phyloP scores from a whole-genome alignment of 495 filamentous ascomycete species.

The Pyrenopolyporus hunteri region DNA sequence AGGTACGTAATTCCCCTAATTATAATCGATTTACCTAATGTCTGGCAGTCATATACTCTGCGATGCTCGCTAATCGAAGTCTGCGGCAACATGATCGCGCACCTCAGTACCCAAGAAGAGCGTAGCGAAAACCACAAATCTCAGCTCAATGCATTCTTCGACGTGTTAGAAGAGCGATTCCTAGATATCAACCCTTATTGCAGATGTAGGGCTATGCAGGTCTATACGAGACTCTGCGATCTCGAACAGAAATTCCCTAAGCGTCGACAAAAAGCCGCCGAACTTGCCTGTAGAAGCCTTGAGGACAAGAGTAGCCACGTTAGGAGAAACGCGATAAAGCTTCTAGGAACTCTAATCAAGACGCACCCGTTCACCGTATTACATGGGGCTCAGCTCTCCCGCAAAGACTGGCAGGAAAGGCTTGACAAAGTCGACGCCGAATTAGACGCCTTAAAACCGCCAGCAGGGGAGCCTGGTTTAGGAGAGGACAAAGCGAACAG shows the following conservation, averaged over 20 bases:
- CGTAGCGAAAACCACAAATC: conserved; percentile 87
- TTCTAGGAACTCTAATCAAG: conserved; percentile 83
- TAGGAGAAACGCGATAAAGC: conserved; percentile 90
- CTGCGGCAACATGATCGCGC: conserved; percentile 93
- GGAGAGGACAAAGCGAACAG: conserved; percentile 62
- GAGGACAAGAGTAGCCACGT: conserved; percentile 99
- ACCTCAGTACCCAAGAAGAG: conserved; percentile 91
- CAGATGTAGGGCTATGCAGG: conserved; percentile 88
- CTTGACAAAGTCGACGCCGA: conserved; percentile 82
- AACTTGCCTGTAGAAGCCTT: conserved; percentile 83
- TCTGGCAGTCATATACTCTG: conserved; percentile 80
- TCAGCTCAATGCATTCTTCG: conserved; percentile 95
- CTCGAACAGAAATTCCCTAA: conserved; percentile 95
- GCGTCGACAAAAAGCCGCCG: conserved; percentile 81
- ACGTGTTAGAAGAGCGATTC: conserved; percentile 94
- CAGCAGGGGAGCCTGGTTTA: conserved; percentile 77
- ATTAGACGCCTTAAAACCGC: conserved; percentile 79
- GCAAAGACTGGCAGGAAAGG: conserved; percentile 81
- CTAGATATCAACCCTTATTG: conserved; percentile 97
- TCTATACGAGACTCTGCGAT: conserved; percentile 89
- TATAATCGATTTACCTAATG: conserved; percentile 22
- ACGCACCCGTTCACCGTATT: conserved; percentile 93
- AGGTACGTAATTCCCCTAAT: conserved; percentile 58
- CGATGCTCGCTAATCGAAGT: conserved; percentile 94
- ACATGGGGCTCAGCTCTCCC: conserved; percentile 84